phyloP scores from a whole-genome alignment of 2,329 filamentous ascomycete genomes.

The Xylariaceae sp. region DNA sequence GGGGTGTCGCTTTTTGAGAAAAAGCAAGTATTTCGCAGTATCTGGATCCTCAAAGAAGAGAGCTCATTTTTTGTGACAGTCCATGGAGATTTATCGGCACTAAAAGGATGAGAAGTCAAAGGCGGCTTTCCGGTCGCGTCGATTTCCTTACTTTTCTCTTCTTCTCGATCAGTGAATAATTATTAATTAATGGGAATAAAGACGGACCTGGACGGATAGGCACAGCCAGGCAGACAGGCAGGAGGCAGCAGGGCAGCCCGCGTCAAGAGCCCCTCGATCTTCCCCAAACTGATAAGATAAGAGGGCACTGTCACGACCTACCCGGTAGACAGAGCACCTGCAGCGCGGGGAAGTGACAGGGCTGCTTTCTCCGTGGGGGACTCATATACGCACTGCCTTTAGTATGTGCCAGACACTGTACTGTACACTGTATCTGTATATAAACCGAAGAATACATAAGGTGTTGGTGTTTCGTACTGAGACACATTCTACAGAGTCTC shows the following conservation, averaged over 20 bases:
- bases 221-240: slow-evolving; percentile 6
- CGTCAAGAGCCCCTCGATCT: slow-evolving; percentile 10
- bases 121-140: slow-evolving; percentile 28
- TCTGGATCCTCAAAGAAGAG: slow-evolving; percentile 26
- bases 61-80: slow-evolving; percentile 25
- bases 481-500: too few species aligned
- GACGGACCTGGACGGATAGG: slow-evolving; percentile 20
- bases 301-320: neutral
- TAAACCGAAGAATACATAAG: too few species aligned
- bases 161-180: slow-evolving; percentile 16
- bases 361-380: neutral
- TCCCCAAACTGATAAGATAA: slow-evolving; percentile 18
- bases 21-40: neutral
- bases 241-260: slow-evolving; percentile 18
- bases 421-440: neutral
- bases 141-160: slow-evolving; percentile 10
- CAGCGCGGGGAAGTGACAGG: neutral
- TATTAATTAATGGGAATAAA: slow-evolving; percentile 16
- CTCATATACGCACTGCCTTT: neutral
- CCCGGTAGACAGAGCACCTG: neutral
- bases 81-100: slow-evolving; percentile 5
- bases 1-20: too few species aligned
- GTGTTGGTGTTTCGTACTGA: too few species aligned
- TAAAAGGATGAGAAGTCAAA: slow-evolving; percentile 21
- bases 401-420: neutral